Conservation (phyloP, 495 filamentous ascomycete genomes). For the Trichoderma reesei region DNA sequence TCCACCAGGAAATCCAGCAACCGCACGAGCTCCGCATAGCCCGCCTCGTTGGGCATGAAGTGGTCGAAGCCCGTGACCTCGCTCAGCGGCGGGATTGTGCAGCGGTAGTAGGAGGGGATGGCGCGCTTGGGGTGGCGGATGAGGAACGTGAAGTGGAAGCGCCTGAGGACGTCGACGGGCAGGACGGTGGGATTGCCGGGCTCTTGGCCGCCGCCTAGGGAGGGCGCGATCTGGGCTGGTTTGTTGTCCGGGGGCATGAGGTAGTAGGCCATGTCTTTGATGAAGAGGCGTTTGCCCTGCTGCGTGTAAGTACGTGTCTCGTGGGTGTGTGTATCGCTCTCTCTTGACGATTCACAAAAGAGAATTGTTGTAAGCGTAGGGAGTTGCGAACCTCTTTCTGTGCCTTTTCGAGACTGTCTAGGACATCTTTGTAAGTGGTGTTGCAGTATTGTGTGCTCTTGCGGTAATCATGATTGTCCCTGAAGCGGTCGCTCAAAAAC, state of each 20-base stretch:
- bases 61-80: constrained; percentile 72
- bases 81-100: constrained; percentile 83
- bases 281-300: constrained; percentile 79
- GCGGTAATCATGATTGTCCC: constrained; percentile 58
- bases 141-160: constrained; percentile 93
- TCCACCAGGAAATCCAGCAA: constrained; percentile 71
- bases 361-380: background rate
- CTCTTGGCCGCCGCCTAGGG: constrained; percentile 43
- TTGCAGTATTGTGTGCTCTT: constrained; percentile 63
- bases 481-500: constrained; percentile 65
- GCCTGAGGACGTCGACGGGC: constrained; percentile 53
- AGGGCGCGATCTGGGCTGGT: constrained; percentile 62
- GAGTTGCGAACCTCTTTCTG: constrained; percentile 38
- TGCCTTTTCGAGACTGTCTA: constrained; percentile 61
- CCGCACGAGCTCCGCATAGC: constrained; percentile 76
- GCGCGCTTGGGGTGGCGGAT: constrained; percentile 85
- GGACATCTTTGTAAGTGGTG: constrained; percentile 65
- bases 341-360: background rate
- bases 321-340: background rate
- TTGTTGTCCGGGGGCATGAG: constrained; percentile 63
- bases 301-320: constrained; percentile 7
- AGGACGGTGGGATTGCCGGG: constrained; percentile 74
- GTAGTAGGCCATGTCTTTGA: constrained; percentile 96
- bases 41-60: constrained; percentile 79
- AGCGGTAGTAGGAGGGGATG: constrained; percentile 89